These are phyloP conservation scores for Castanospermum australe DNA, from an alignment of 306 rosid genomes.

Conservation along the genomic window DNA sequence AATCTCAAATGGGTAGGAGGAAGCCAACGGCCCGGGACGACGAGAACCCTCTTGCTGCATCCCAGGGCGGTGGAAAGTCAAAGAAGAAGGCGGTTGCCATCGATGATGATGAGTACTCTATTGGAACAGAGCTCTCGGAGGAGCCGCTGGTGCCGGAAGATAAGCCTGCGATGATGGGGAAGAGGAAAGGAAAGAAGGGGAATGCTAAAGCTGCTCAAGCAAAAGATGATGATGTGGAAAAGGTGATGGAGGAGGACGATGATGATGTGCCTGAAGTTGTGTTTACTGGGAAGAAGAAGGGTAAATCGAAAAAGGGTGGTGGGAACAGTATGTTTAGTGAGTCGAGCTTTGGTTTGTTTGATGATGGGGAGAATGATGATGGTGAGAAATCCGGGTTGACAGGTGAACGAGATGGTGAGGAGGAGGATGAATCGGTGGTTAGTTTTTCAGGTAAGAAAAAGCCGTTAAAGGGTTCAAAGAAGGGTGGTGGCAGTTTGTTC, in stretches of 20 bases:
- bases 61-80: slow-evolving; percentile 62
- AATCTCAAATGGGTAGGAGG: too few species aligned
- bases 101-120: slow-evolving; percentile 81
- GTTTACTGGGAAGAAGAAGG: slow-evolving; percentile 81
- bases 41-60: slow-evolving; percentile 27
- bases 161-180: slow-evolving; percentile 43
- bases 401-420: slow-evolving; percentile 28
- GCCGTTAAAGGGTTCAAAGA: slow-evolving; percentile 51
- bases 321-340: slow-evolving; percentile 50
- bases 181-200: slow-evolving; percentile 80
- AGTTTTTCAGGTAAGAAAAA: slow-evolving; percentile 71
- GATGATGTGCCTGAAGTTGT: slow-evolving; percentile 54
- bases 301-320: slow-evolving; percentile 71
- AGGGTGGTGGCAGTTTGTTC: slow-evolving; percentile 54
- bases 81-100: slow-evolving; percentile 69
- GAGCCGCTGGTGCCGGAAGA: slow-evolving; percentile 56
- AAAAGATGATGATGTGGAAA: slow-evolving; percentile 37
- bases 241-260: slow-evolving; percentile 34
- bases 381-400: slow-evolving; percentile 38
- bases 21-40: too few species aligned
- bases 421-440: slow-evolving; percentile 44
- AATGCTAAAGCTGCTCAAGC: slow-evolving; percentile 40
- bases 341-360: slow-evolving; percentile 68
- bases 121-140: slow-evolving; percentile 69
- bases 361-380: too few species aligned